Base-by-base conservation (phyloP, 2,329 filamentous ascomycete genomes). In the Elsinoe necatrix region DNA sequence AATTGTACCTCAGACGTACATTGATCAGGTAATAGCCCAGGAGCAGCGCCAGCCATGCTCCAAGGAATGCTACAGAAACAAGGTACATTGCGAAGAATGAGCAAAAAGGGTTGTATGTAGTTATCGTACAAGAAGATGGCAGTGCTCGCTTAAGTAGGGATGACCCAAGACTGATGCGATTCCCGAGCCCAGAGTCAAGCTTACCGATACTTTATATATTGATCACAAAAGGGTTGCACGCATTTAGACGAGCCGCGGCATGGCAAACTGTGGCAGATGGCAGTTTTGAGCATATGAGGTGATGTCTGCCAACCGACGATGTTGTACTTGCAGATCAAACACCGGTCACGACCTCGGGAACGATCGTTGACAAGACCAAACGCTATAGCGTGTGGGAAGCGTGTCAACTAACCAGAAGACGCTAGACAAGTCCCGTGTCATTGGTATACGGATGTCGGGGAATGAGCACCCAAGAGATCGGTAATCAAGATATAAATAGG, bases 1-100 rank as follows among this genome's bases (percentile, higher is more conserved):
- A 50, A 20, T 50, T 50, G 45, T 50, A 50, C 45, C 45, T 50
- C 27, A 50, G 45, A 31, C 45, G 45, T 50, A 50, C 45, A 11
- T 50, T 50, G 45, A 50, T 18, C 18, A 50, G 27, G 45, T 50
- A 50, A 9, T 35, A 50, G 45, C 25, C 25, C 7, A 35, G 14
- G 14, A 50, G 29, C 14, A 50, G 25, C 9, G 18, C 45, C 8
- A 50, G n/a, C 25, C 25, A 50, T 18, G 27, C 29, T 9, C 45
- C 27, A 14, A 50, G 45, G 11, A 50, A 50, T 7, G 45, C 45
- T 35, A 25, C 45, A 31, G 45, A 50, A 12, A 50, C 4, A 14
- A 50, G 25, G 12, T 50, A 50, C 45, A 50, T 50, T 25, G 23
- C 25, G 41, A 25, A 3, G 4, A 20, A 6, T 45, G 6, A 25